phyloP scores from a whole-genome alignment of 805 yeast genomes.

The Groenewaldozyma tartarivorans region DNA sequence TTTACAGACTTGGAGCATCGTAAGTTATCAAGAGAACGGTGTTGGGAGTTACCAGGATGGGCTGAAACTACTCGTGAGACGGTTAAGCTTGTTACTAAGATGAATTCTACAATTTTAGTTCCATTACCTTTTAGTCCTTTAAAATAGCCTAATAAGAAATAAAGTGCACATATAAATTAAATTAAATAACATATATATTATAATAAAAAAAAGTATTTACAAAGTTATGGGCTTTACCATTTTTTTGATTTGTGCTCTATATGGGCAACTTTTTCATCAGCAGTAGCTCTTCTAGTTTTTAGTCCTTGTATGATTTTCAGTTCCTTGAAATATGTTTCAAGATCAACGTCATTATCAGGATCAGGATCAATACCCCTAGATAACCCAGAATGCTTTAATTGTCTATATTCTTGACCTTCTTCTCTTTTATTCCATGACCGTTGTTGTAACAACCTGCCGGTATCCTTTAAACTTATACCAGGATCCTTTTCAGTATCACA shows the following conservation, averaged over 20 bases:
- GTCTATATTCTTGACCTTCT: neutral
- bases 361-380: conserved; percentile 15
- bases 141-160: conserved; percentile 14
- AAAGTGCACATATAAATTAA: neutral
- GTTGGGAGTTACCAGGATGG: conserved; percentile 39
- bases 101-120: conserved; percentile 31
- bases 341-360: conserved; percentile 7
- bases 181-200: neutral
- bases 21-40: conserved; percentile 30
- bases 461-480: neutral
- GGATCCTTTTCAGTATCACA: neutral
- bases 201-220: neutral
- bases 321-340: conserved; percentile 11
- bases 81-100: conserved; percentile 29
- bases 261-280: neutral
- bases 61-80: conserved; percentile 37
- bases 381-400: neutral
- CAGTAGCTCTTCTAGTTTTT: neutral
- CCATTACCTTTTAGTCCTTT: conserved; percentile 33
- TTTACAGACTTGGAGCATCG: conserved; percentile 36
- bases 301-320: neutral
- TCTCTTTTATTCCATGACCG: neutral
- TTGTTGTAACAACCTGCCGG: neutral
- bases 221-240: neutral
- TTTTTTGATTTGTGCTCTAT: neutral